Base-by-base conservation (phyloP, 352 stramenopile genomes). In the Aphanomyces cochlioides region DNA sequence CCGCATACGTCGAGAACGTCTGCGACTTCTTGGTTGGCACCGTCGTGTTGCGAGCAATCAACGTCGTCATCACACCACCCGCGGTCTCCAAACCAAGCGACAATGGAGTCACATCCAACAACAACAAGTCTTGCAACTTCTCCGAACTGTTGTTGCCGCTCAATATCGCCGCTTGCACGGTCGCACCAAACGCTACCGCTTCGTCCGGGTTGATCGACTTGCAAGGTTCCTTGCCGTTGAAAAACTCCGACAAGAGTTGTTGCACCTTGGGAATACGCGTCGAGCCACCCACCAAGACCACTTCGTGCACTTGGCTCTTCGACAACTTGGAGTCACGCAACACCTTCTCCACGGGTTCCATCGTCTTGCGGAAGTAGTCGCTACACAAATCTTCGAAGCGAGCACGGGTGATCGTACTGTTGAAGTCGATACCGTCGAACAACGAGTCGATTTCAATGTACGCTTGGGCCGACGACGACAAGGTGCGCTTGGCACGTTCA, bases 391-490 rank as follows among this genome's bases (percentile, higher is more conserved):
- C 89, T 77, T 98, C 93, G 73, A 98, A 97, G 38, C 89, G 72
- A 0, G 90, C 89, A 67, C 93, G 87, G 47, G 91, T 97, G 48
- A 98, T 95, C 21, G 84, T 94, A 28, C 82, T 87, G 82, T 92
- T 96, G 77, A 97, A 98, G 74, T 98, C 93, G 40, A 97, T 83
- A 41, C 92, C 92, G 53, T 98, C 93, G 72, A 90, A 97, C 5
- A 98, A 82, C 53, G 84, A 94, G 74, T 97, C 91, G 66, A 97
- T 96, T 68, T 97, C 90, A 75, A 97, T 90, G 74, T 92, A 84
- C 28, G 90, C 89, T 69, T 94, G 83, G 15, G 88, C 89, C 7
- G 84, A 93, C 13, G 77, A 83, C 19, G 88, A 97, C 36, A 98
- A 77, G 41, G 88, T 95, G 56, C 90, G 83, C 89, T 98, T 98